Conservation (phyloP, 495 filamentous ascomycete species). For the Lasiosphaeria hispida region DNA sequence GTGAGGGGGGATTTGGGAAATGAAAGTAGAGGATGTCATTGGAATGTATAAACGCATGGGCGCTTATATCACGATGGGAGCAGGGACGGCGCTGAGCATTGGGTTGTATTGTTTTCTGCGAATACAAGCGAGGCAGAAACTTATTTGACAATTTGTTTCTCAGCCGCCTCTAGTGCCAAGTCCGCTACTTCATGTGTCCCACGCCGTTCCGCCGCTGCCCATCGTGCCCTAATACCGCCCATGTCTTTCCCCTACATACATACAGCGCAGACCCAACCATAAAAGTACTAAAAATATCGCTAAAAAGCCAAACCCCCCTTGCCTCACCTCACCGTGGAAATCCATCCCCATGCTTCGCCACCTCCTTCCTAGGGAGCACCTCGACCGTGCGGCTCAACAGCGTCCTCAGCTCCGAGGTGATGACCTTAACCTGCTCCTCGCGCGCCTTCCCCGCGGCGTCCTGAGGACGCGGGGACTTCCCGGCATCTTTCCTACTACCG, state of each 20-base stretch:
- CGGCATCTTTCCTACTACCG: constrained; percentile 7
- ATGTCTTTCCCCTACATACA: no score
- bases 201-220: no score
- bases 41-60: background rate
- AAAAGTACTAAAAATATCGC: background rate
- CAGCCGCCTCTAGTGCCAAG: no score
- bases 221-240: no score
- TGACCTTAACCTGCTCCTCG: constrained; percentile 52
- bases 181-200: no score
- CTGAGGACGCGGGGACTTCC: constrained; percentile 10
- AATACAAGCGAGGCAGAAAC: no score
- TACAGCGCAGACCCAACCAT: background rate
- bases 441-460: constrained; percentile 28
- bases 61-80: no score
- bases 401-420: constrained; percentile 75
- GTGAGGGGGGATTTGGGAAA: no score
- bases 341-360: constrained; percentile 42
- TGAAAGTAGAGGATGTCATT: no score
- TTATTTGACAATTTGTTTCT: no score
- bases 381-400: constrained; percentile 72
- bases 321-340: constrained; percentile 6
- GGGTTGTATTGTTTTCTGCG: no score
- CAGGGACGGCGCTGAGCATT: no score
- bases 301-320: background rate
- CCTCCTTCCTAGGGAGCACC: constrained; percentile 55